Evolutionary conservation across 345 rosid genomes (phyloP).

Genomic region (Eucalyptus erythrocorys): DNA sequence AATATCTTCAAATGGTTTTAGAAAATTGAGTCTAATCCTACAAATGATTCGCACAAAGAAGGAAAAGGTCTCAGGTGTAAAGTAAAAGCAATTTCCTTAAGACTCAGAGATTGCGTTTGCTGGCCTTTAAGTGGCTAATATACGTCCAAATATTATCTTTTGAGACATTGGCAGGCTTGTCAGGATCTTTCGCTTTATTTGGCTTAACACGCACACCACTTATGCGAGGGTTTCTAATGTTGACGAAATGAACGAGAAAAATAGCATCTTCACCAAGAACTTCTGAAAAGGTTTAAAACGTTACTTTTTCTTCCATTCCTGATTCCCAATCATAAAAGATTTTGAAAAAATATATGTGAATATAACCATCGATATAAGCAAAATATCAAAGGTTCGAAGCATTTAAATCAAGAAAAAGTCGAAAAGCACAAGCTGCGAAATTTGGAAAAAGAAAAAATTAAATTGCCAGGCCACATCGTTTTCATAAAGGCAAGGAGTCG

Average conservation of each 20-base stretch:
- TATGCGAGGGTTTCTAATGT: not conserved
- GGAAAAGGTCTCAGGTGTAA: too few species aligned
- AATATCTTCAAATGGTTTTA: too few species aligned
- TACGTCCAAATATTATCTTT: not conserved
- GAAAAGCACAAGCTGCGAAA: not conserved
- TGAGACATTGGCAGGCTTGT: too few species aligned
- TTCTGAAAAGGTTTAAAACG: not conserved
- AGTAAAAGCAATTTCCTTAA: too few species aligned
- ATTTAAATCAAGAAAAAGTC: not conserved
- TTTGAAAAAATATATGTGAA: not conserved
- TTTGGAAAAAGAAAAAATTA: not conserved
- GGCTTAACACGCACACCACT: not conserved
- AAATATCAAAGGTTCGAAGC: not conserved
- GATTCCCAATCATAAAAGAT: not conserved
- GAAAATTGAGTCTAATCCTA: too few species aligned
- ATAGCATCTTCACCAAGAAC: not conserved
- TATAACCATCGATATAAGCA: not conserved
- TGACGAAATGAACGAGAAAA: not conserved
- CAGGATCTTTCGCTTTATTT: not conserved
- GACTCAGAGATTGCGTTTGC: too few species aligned
- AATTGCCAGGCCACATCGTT: not conserved
- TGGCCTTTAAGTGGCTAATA: not conserved
- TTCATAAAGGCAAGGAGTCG: not conserved
- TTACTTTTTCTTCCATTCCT: not conserved
- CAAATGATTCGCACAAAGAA: too few species aligned